A percentile compares a stretch with the other conserved stretches of the same genome.
Conservation (phyloP, 2,329 filamentous ascomycete species). For the Dactylonectria estremocensis region DNA sequence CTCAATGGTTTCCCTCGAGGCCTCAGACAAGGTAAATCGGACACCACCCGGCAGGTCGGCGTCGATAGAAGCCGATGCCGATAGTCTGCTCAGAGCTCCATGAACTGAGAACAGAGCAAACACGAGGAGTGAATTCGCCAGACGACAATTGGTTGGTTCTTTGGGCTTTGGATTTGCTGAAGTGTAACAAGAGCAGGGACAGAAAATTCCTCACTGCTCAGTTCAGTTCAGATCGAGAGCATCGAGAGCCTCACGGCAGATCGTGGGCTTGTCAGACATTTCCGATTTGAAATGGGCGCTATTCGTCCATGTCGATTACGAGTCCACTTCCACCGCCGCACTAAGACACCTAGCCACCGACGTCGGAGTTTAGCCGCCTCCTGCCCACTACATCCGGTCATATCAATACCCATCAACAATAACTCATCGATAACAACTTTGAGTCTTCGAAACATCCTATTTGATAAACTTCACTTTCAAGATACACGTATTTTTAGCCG, state of each 20-base stretch:
- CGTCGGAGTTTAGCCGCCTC: slow-evolving; percentile 26
- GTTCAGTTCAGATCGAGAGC: background rate
- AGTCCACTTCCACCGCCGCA: slow-evolving; percentile 13
- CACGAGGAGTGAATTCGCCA: background rate
- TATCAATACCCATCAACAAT: too few species aligned
- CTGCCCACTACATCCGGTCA: background rate
- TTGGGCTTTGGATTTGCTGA: background rate
- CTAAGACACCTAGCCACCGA: slow-evolving; percentile 19
- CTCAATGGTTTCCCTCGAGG: slow-evolving; percentile 8
- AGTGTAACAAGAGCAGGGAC: background rate
- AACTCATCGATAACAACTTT: too few species aligned
- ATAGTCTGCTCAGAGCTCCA: background rate
- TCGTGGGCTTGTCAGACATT: slow-evolving; percentile 12
- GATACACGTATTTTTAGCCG: background rate
- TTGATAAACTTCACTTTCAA: background rate
- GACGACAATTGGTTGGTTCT: background rate
- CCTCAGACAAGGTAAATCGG: background rate
- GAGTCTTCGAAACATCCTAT: background rate
- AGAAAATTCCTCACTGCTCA: background rate
- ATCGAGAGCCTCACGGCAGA: slow-evolving; percentile 6
- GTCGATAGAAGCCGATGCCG: slow-evolving; percentile 17
- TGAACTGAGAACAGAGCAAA: background rate
- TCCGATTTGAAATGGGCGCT: slow-evolving; percentile 3
- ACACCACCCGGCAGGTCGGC: background rate
- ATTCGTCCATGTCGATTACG: slow-evolving; percentile 2